Base-by-base conservation (phyloP, 306 rosid genomes). In the Lupinus albus region DNA sequence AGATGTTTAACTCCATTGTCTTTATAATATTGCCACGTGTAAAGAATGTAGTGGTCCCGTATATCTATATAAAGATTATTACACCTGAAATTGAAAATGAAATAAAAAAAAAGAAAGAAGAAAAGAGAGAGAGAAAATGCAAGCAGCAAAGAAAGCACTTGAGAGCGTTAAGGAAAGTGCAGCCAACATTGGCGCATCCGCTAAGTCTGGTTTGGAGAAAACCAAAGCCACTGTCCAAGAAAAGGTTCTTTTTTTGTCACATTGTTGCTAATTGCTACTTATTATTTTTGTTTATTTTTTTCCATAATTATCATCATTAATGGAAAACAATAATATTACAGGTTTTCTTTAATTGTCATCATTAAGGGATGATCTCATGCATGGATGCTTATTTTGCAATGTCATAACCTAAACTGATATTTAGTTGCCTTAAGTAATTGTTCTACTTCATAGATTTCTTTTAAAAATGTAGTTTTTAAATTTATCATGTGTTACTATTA, bases 181-280 rank as follows among this genome's bases (percentile, higher is more conserved):
- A 0, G 87, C 91, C 54, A 87, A 89, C 57, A 64, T 84, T 11
- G 86, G 85, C 6, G 95, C 98, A 25, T 86, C 98, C 6, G 93
- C 98, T 0, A 86, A 42, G 48, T 73, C 88, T 57, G 93, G 98
- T 62, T 74, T 86, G 86, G 91, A 89, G 38, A 92, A 89, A 68
- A 84, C 87, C 75, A 89, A 86, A 53, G 96, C 95, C 72, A 52
- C 74, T 9, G 25, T 81, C 1, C 84, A 87, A 2, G 98, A 92
- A 56, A 92, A 89, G 98, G 97, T 89, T 21, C 9, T 6, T 6
- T 4, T 21, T 20, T 53, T 25, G 5, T 49, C 28, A 47, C 28
- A 47, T 36, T 36, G 41, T 7, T 36, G 41, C 1, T 36, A 8
- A 35, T 35, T 35, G 39, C 8, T 1, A 35, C 39, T 35, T 35